These are phyloP conservation scores for Melanomma pulvis-pyrius DNA, from an alignment of 495 filamentous ascomycete genomes.

Conservation along the genomic window DNA sequence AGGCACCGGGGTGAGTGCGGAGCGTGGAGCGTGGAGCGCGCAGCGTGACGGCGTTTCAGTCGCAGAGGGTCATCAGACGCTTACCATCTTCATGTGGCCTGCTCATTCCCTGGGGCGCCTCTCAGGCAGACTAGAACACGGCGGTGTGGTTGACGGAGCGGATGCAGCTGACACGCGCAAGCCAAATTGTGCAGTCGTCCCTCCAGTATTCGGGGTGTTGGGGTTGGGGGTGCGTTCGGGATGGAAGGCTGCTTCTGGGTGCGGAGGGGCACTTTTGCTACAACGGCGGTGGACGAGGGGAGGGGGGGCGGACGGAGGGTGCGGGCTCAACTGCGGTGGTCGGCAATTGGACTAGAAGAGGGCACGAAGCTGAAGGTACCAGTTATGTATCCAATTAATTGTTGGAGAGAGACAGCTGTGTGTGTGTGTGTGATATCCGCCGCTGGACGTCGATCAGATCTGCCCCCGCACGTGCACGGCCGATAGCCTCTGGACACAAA, in stretches of 20 bases:
- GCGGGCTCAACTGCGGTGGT: constrained; percentile 6
- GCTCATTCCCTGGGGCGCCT: constrained; percentile 35
- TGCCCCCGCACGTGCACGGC: not conserved
- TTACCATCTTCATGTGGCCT: constrained; percentile 39
- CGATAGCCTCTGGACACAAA: constrained; percentile 4
- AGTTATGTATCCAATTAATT: not conserved
- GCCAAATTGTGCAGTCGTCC: not conserved
- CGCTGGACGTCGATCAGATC: not conserved
- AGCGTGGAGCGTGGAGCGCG: constrained; percentile 10
- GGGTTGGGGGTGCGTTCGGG: not conserved
- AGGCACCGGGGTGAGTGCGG: not conserved
- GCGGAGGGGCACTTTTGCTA: not conserved
- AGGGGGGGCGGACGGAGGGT: not conserved
- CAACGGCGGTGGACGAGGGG: not conserved
- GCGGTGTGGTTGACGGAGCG: not conserved
- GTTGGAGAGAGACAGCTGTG: not conserved
- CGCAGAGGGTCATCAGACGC: constrained; percentile 23
- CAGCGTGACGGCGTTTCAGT: constrained; percentile 9
- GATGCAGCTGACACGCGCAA: not conserved
- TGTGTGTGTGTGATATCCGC: not conserved
- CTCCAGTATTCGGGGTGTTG: not conserved
- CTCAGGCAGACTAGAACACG: constrained; percentile 10
- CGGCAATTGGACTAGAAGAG: not conserved
- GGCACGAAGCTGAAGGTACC: not conserved
- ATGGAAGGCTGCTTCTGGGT: not conserved